Base-by-base conservation (phyloP, 2,329 filamentous ascomycete species). In the Sporothrix protearum region DNA sequence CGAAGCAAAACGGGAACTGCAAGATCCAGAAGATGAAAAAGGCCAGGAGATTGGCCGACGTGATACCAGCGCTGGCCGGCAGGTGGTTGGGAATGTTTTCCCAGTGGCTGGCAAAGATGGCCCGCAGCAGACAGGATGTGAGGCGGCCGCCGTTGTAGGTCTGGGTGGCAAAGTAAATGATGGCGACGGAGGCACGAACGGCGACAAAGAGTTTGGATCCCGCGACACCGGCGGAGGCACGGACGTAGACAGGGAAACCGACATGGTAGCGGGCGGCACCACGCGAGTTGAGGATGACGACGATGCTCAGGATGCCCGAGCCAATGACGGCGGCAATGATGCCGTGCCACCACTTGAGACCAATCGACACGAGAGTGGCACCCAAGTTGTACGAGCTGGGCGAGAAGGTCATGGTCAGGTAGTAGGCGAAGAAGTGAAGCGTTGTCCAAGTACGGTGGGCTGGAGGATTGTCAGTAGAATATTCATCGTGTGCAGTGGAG, bases 161-260 rank as follows among this genome's bases (percentile, higher is more conserved):
- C 12, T 63, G 57, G n/a, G 57, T 63, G 2, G 57, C 57, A 14
- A 63, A 63, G 33, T 63, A 63, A 9, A 63, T 63, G n/a, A 63
- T 63, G 9, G 57, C 57, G 1, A 63, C 57, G 2, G 57, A 63
- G n/a, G 57, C 76, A 2, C 76, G 73, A 1, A 78, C 74, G 73
- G 81, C 79, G 51, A 83, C 77, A 74, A 83, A 82, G 36, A 80
- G 80, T 70, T 79, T 79, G 1, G 79, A 79, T 19, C 80, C 81
- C 39, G 78, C 79, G 70, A 82, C 78, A 6, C 79, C 79, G 1
- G 78, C 76, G 7, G 77, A 75, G 2, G 78, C 76, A n/a, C 79
- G 75, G 8, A 77, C 76, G 53, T 79, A 80, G 16, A 80, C 78
- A 1, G 80, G 80, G 53, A 72, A 72, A 22, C 80, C 80, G 36